Conservation (phyloP, 306 rosid species). For the Quercus gilva region DNA sequence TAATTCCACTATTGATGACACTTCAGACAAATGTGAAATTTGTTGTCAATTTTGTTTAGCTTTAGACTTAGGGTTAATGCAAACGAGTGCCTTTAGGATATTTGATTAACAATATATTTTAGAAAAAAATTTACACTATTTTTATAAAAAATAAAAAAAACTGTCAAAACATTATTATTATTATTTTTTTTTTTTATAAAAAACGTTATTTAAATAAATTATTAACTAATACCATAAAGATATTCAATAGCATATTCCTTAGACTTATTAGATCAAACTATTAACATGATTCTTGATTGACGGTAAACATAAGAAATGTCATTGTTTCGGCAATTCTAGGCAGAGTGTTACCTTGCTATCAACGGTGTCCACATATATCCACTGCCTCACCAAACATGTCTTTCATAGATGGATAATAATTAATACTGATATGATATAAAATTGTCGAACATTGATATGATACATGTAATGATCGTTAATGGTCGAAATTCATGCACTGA, state of each 20-base stretch:
- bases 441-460: not conserved
- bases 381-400: not conserved
- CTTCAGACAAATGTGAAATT: too few species aligned
- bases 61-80: fast-evolving
- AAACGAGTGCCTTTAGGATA: fast-evolving
- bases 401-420: too few species aligned
- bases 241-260: fast-evolving
- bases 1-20: fast-evolving
- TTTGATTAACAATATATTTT: too few species aligned
- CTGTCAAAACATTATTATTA: too few species aligned
- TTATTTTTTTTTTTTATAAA: too few species aligned
- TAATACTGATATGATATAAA: not conserved
- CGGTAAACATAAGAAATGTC: not conserved
- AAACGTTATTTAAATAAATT: too few species aligned
- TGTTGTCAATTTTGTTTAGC: too few species aligned
- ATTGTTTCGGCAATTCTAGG: not conserved
- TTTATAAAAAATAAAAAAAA: too few species aligned
- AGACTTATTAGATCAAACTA: too few species aligned
- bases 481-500: not conserved
- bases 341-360: not conserved
- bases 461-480: not conserved
- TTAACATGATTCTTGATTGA: not conserved
- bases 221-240: too few species aligned
- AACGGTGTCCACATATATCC: not conserved
- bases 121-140: fast-evolving